These are phyloP conservation scores for Xylaria sp. DNA, from an alignment of 2,329 filamentous ascomycete species.

Conservation along the genomic window DNA sequence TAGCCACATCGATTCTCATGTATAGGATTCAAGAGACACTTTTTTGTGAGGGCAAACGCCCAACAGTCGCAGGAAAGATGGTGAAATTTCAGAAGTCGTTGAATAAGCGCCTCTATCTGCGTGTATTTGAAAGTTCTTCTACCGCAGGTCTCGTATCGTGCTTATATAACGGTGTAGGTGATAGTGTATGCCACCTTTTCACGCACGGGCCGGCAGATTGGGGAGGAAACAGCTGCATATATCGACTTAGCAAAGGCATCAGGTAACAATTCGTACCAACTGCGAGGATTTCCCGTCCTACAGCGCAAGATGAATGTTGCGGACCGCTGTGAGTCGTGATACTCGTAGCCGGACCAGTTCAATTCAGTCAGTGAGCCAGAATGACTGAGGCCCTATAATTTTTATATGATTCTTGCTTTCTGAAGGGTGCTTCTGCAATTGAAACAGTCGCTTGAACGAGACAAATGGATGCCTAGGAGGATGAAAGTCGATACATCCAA, in stretches of 20 bases:
- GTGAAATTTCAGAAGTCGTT: background rate
- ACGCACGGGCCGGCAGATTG: background rate
- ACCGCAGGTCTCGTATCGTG: background rate
- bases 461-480: background rate
- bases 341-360: background rate
- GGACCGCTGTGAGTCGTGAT: background rate
- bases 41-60: background rate
- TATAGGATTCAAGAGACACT: background rate
- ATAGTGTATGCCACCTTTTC: background rate
- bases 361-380: background rate
- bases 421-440: background rate
- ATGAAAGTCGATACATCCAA: background rate
- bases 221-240: background rate
- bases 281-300: background rate
- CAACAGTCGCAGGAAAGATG: background rate
- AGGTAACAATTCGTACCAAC: background rate
- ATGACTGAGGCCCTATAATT: background rate
- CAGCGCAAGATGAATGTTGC: background rate
- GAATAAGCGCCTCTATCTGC: background rate
- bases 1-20: background rate
- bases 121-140: background rate
- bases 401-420: background rate
- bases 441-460: background rate
- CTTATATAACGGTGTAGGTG: background rate
- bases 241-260: constrained; percentile 6